Evolutionary conservation across 75 land plant genomes (phyloP).

Genomic region (Sequoiadendron giganteum): DNA sequence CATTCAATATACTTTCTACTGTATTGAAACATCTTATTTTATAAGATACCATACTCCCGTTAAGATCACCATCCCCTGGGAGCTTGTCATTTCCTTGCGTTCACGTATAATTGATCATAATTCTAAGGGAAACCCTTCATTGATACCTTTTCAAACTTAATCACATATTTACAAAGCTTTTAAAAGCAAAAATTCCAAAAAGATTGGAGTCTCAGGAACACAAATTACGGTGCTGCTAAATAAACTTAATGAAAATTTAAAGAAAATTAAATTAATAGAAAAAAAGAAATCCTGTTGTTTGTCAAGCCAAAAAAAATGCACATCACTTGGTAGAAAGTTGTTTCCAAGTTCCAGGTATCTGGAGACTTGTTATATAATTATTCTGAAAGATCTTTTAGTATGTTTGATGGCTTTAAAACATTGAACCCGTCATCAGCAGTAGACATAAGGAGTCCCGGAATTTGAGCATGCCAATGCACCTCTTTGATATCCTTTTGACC

Average conservation of each 20-base stretch:
- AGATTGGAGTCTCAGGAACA: neutral
- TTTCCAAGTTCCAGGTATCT: neutral
- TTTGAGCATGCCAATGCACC: conserved; percentile 93
- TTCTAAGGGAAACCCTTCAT: neutral
- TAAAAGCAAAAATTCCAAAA: neutral
- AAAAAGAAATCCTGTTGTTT: neutral
- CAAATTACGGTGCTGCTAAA: neutral
- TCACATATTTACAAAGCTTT: neutral
- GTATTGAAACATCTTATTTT: too few species aligned
- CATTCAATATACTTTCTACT: too few species aligned
- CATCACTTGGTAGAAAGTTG: neutral
- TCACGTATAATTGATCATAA: too few species aligned
- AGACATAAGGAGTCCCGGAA: conserved; percentile 83
- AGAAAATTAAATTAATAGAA: neutral
- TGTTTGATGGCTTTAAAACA: conserved; percentile 71
- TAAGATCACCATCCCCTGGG: too few species aligned
- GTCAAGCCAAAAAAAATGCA: neutral
- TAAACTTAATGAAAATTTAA: neutral
- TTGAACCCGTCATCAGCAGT: conserved; percentile 95
- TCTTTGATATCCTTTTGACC: conserved; percentile 97
- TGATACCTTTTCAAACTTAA: neutral
- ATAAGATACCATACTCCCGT: too few species aligned
- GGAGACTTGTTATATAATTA: neutral
- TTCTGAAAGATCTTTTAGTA: conserved; percentile 26
- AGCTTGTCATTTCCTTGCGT: too few species aligned